These are phyloP conservation scores for Meira nashicola DNA, from an alignment of 1,284 basidiomycete genomes.

Conservation along the genomic window DNA sequence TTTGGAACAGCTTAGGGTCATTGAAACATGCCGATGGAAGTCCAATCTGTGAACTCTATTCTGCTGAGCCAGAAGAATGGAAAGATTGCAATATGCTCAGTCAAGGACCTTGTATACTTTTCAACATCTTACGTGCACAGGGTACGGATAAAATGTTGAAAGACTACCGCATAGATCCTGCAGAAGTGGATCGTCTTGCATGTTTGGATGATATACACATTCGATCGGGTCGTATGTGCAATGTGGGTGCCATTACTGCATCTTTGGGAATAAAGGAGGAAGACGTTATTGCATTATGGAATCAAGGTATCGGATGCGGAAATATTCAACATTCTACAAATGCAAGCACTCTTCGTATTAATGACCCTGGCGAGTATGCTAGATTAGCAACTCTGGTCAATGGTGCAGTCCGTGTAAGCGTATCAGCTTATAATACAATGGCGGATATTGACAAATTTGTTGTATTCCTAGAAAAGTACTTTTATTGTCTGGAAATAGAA, in stretches of 20 bases:
- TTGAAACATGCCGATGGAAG: constrained; percentile 25
- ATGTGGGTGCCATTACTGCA: constrained; percentile 29
- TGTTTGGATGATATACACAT: constrained; percentile 36
- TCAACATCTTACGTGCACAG: constrained; percentile 23
- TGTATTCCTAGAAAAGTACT: constrained; percentile 26
- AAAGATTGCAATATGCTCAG: neutral
- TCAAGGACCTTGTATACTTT: constrained; percentile 33
- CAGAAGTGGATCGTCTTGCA: constrained; percentile 32
- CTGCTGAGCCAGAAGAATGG: neutral
- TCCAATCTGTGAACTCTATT: constrained; percentile 20
- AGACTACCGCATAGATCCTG: constrained; percentile 20
- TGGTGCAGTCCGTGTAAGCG: constrained; percentile 25
- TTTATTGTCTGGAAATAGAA: neutral
- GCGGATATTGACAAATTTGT: constrained; percentile 29
- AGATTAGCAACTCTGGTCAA: constrained; percentile 9
- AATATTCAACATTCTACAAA: constrained; percentile 15
- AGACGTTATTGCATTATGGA: constrained; percentile 26
- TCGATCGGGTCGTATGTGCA: constrained; percentile 38
- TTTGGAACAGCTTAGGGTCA: constrained; percentile 13
- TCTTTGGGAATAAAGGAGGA: constrained; percentile 21
- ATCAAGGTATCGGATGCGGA: constrained; percentile 34
- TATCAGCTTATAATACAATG: constrained; percentile 28
- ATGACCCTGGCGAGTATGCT: neutral
- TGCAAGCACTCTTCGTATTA: neutral
- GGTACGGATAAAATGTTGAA: neutral